These are phyloP conservation scores for Aureobasidium leucospermi DNA, from an alignment of 2,329 filamentous ascomycete genomes.

Conservation along the genomic window DNA sequence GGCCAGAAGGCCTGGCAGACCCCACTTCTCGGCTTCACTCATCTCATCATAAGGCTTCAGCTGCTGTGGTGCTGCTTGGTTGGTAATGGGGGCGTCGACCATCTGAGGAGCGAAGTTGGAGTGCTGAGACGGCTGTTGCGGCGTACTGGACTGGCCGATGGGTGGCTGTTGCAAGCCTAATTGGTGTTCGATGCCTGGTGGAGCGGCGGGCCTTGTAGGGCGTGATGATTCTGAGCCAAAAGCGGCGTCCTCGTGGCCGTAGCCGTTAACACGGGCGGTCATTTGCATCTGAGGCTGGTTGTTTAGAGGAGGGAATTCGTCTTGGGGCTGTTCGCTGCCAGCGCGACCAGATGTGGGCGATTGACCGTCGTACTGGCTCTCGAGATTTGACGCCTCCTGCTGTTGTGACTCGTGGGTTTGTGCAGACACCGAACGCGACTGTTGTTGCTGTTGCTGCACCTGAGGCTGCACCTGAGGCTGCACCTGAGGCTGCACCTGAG, in stretches of 20 bases:
- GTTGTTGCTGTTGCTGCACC: conserved; percentile 39
- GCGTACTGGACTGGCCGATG: conserved; percentile 8
- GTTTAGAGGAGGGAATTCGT: conserved; percentile 55
- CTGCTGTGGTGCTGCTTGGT: conserved; percentile 12
- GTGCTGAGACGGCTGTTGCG: conserved; percentile 14
- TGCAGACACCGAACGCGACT: conserved; percentile 25
- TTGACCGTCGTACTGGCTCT: conserved; percentile 52
- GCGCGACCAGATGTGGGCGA: conserved; percentile 46
- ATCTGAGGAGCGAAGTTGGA: conserved; percentile 14
- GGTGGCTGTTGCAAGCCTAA: conserved; percentile 6
- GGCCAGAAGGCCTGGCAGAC: conserved; percentile 51
- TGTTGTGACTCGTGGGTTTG: conserved; percentile 1
- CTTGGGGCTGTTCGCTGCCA: conserved; percentile 45
- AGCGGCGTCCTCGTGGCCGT: conserved; percentile 15
- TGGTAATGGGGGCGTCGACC: conserved; percentile 13
- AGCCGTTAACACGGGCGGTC: conserved; percentile 29
- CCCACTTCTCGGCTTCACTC: conserved; percentile 53
- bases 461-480: conserved; percentile 36
- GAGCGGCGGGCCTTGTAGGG: background rate
- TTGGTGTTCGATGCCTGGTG: conserved; percentile 13
- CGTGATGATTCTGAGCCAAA: conserved; percentile 1
- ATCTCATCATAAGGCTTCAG: conserved; percentile 39
- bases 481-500: conserved; percentile 36
- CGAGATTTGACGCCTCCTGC: conserved; percentile 26
- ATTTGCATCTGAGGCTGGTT: conserved; percentile 34